phyloP scores from a whole-genome alignment of 73 alveolate species.

The Stentor roeselii region DNA sequence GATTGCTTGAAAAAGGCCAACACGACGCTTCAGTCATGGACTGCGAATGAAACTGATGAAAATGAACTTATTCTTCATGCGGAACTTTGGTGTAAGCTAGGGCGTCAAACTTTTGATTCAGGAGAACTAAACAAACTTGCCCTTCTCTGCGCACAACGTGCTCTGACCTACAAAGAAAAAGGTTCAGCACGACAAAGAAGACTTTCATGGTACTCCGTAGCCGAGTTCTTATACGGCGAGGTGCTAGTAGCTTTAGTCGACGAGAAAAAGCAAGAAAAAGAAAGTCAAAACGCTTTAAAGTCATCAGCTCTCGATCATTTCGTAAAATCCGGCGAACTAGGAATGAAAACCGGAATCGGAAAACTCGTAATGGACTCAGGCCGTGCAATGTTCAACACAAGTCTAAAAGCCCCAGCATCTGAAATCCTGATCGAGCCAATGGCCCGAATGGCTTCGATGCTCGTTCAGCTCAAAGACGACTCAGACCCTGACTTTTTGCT shows the following conservation, averaged over 20 bases:
- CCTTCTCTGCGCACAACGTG: constrained; percentile 90
- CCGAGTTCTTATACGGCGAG: constrained; percentile 93
- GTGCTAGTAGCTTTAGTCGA: constrained; percentile 86
- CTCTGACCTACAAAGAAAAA: constrained; percentile 74
- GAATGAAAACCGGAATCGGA: constrained; percentile 65
- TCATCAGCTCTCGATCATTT: constrained; percentile 76
- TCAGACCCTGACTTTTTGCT: constrained; percentile 97
- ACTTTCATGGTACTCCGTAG: constrained; percentile 97
- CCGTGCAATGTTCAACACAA: constrained; percentile 76
- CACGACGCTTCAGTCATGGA: constrained; percentile 78
- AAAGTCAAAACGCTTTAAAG: constrained; percentile 80
- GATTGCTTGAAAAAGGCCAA: constrained; percentile 83
- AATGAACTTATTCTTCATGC: constrained; percentile 93
- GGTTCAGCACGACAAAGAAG: constrained; percentile 43
- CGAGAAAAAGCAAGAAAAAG: constrained; percentile 92
- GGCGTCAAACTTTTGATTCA: constrained; percentile 77
- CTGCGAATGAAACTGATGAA: constrained; percentile 92
- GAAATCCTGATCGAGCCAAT: constrained; percentile 66
- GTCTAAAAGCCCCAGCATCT: constrained; percentile 65
- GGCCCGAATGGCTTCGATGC: constrained; percentile 47
- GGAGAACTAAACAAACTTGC: constrained; percentile 75
- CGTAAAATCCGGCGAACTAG: constrained; percentile 77
- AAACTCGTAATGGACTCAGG: constrained; percentile 71
- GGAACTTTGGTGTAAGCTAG: constrained; percentile 98
- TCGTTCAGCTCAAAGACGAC: constrained; percentile 62